Conservation (phyloP, 2,329 filamentous ascomycete genomes). For the Fusarium ambrosium region DNA sequence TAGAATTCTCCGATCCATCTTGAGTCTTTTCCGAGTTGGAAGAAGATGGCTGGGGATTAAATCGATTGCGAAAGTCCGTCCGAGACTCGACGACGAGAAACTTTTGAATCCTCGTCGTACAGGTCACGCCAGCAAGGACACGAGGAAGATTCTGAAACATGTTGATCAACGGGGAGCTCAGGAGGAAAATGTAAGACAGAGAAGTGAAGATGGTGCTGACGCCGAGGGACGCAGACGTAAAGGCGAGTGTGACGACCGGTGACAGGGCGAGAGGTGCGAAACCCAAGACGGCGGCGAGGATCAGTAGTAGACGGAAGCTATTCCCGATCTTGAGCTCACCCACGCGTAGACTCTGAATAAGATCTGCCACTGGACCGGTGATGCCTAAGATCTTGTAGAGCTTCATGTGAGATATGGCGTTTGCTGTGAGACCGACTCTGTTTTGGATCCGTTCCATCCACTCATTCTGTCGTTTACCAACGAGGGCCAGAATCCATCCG, state of each 20-base stretch:
- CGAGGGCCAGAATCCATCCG: conserved; percentile 24
- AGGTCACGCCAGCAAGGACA: conserved; percentile 51
- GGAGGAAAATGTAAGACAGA: conserved; percentile 52
- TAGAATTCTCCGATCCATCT: accelerated
- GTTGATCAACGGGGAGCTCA: conserved; percentile 49
- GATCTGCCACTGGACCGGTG: conserved; percentile 45
- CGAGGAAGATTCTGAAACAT: conserved; percentile 52
- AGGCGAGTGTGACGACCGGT: conserved; percentile 51
- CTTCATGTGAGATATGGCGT: conserved; percentile 51
- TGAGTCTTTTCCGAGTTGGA: conserved; percentile 16
- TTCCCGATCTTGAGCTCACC: conserved; percentile 49
- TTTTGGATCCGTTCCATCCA: conserved; percentile 56
- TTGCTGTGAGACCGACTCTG: conserved; percentile 50
- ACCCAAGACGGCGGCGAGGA: conserved; percentile 45
- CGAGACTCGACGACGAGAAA: conserved; percentile 52
- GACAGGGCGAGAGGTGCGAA: conserved; percentile 54
- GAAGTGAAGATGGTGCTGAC: conserved; percentile 51
- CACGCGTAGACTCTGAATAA: conserved; percentile 48
- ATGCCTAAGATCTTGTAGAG: conserved; percentile 51
- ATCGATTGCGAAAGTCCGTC: conserved; percentile 37
- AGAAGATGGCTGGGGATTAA: neutral
- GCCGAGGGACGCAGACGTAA: conserved; percentile 43
- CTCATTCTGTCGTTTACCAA: conserved; percentile 44
- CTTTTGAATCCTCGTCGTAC: conserved; percentile 52
- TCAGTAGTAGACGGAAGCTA: conserved; percentile 44